Conservation (phyloP, 2,329 filamentous ascomycete species). For the Sarocladium oryzae region DNA sequence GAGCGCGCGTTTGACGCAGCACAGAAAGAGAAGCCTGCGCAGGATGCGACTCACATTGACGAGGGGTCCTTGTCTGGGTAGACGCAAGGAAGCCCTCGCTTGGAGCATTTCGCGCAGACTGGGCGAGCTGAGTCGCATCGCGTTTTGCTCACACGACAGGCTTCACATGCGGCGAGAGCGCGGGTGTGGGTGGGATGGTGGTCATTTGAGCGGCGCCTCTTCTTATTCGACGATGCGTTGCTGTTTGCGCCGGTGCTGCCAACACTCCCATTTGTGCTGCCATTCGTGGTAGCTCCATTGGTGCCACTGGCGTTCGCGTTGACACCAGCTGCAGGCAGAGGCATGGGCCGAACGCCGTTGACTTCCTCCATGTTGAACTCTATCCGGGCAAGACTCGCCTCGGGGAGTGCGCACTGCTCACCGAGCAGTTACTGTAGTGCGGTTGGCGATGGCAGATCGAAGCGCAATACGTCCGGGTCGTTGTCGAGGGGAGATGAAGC, state of each 20-base stretch:
- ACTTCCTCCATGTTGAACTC: conserved; percentile 1
- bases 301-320: not conserved
- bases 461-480: not conserved
- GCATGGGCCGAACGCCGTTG: not conserved
- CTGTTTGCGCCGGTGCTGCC: not conserved
- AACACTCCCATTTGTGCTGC: not conserved
- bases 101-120: conserved; percentile 12
- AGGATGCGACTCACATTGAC: conserved; percentile 9
- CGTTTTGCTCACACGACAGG: conserved; percentile 14
- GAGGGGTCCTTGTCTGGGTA: conserved; percentile 15
- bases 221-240: conserved; percentile 7
- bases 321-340: not conserved
- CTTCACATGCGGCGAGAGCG: conserved; percentile 13
- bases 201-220: conserved; percentile 9
- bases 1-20: no score
- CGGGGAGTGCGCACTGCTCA: conserved; percentile 3
- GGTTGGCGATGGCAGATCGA: not conserved
- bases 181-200: conserved; percentile 11
- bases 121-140: conserved; percentile 13
- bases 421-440: not conserved
- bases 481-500: not conserved
- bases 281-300: not conserved
- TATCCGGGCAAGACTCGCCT: conserved; percentile 1
- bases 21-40: no score
- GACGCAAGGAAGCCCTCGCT: conserved; percentile 12